Base-by-base conservation (phyloP, 306 rosid genomes). In the Sesbania bispinosa region DNA sequence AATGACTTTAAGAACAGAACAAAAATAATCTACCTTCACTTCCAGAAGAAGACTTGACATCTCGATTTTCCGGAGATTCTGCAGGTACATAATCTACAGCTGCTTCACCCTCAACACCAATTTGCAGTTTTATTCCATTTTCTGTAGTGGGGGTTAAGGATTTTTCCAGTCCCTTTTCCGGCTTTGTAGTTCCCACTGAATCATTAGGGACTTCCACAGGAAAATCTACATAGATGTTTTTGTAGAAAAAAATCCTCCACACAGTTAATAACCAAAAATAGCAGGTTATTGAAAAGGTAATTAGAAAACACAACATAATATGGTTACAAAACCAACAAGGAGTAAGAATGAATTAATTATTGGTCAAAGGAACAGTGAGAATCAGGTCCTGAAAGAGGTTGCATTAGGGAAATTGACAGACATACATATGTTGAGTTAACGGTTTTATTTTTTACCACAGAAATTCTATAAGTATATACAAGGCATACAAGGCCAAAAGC, bases 81-180 rank as follows among this genome's bases (percentile, higher is more conserved):
- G 70, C 72, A 59, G 30, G 69, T 60, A 36, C 26, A 52, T 71
- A 45, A 60, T 69, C 45, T 52, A 57, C 48, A 27, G 84, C 58
- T 54, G 77, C 63, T 51, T 77, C 50, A 54, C 59, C 59, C 74
- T 29, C 61, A 14, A 42, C 45, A 61, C 70, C 64, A 54, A 60
- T 21, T 47, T 64, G 73, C 26, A 19, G 43, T 76, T 76, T 69
- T 24, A 66, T 81, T 65, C 50, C 50, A 75, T 72, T 79, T 54
- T 48, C 59, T 29, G 20, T 52, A 20, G 50, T 6, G 23, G 78
- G 67, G 10, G 46, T 20, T 32, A 54, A 3, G 70, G 72, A 52
- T 68, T 72, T 75, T 63, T 29, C 84, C 62, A 26, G 64, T 23
- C 67, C 61, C 29, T 80, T 76, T 32, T 23, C 68, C 30, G 70